Percentiles rank a stretch among this genome's conserved stretches.
Evolutionary conservation across 129 eudicot genomes (phyloP).

Genomic region (Pseudognaphalium luteoalbum): DNA sequence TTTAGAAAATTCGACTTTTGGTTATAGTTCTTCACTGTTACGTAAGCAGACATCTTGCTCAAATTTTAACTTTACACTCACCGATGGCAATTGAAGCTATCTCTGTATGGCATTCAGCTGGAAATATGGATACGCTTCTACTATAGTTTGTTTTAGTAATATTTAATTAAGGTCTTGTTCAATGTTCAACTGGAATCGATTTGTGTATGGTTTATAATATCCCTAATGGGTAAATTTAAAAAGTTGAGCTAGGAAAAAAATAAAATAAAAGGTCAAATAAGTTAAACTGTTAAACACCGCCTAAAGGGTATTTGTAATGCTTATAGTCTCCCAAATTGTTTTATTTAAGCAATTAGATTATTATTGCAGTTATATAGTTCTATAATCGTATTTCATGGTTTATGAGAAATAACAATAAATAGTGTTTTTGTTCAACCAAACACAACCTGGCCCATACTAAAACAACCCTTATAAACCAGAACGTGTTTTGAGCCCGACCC

Average conservation of each 20-base stretch:
- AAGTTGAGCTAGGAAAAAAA: not conserved
- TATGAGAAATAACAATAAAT: not conserved
- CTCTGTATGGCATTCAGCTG: not conserved
- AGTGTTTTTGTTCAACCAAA: not conserved
- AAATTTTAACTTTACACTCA: slow-evolving; percentile 3
- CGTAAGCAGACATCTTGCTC: not conserved
- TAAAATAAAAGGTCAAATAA: not conserved
- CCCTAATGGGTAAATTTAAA: not conserved
- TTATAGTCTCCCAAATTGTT: not conserved
- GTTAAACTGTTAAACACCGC: not conserved
- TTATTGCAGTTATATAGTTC: not conserved
- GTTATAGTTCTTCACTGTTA: not conserved
- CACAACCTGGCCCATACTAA: no score
- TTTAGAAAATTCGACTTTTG: not conserved
- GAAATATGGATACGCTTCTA: not conserved
- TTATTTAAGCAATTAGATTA: no score
- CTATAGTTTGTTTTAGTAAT: not conserved
- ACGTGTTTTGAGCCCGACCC: no score
- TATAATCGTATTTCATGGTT: no score
- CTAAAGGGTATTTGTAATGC: not conserved
- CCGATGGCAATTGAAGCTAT: not conserved
- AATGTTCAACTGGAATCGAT: not conserved
- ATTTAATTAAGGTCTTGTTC: not conserved
- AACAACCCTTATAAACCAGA: no score
- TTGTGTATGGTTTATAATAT: no score